These are phyloP conservation scores for Umbilicus rupestris DNA, from an alignment of 164 flowering plant genomes.

Conservation along the genomic window DNA sequence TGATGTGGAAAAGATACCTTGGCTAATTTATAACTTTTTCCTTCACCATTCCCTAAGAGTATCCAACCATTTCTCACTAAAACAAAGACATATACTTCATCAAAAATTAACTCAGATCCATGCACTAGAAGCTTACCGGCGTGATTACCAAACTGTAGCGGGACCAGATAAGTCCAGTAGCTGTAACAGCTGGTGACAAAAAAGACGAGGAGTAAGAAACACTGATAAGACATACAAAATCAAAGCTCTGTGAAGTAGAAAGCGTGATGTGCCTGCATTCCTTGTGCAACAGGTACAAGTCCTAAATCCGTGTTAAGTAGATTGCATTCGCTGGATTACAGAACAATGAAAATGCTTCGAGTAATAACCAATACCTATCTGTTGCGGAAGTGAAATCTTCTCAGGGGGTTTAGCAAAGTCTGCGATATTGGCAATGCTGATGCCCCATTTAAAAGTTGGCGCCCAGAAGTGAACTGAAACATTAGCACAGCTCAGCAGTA, in stretches of 20 bases:
- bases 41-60: too few relatives aligned
- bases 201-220: slow-evolving; percentile 8
- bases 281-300: not conserved
- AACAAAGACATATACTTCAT: not conserved
- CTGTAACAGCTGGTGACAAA: slow-evolving; percentile 37
- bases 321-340: not conserved
- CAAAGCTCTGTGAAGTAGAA: not conserved
- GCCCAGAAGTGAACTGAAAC: slow-evolving; percentile 90
- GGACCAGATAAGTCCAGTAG: slow-evolving; percentile 71
- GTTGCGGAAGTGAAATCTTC: slow-evolving; percentile 62
- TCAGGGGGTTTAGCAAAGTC: slow-evolving; percentile 70
- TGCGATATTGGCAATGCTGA: slow-evolving; percentile 72
- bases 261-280: not conserved
- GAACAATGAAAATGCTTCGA: not conserved
- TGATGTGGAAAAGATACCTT: too few relatives aligned
- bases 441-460: slow-evolving; percentile 84
- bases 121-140: slow-evolving; percentile 42
- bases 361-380: slow-evolving; percentile 32
- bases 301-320: not conserved
- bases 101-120: not conserved
- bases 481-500: not conserved
- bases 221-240: not conserved
- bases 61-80: not conserved
- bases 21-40: too few relatives aligned
- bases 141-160: slow-evolving; percentile 72